These are phyloP conservation scores for Sporothrix euskadiensis DNA, from an alignment of 2,329 filamentous ascomycete genomes.

Conservation along the genomic window DNA sequence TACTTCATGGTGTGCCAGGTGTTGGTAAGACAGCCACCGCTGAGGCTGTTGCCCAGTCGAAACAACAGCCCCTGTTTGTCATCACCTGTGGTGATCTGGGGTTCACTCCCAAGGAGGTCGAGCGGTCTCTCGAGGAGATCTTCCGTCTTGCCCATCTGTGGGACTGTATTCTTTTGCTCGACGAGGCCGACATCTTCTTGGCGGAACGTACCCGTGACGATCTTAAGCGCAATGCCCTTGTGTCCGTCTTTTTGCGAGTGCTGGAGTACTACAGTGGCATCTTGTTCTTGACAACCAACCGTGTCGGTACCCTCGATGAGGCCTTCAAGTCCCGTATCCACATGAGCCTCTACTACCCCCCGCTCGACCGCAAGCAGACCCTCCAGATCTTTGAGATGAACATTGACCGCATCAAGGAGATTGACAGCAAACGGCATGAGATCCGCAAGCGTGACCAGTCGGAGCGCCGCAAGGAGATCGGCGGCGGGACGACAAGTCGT, in stretches of 20 bases:
- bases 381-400: slow-evolving; percentile 32
- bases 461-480: neutral
- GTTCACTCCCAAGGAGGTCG: slow-evolving; percentile 41
- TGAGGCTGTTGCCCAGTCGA: slow-evolving; percentile 41
- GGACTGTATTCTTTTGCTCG: slow-evolving; percentile 35
- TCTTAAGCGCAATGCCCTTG: slow-evolving; percentile 40
- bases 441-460: neutral
- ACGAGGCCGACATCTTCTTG: slow-evolving; percentile 37
- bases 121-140: slow-evolving; percentile 36
- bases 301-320: slow-evolving; percentile 51
- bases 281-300: slow-evolving; percentile 54
- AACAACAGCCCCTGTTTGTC: slow-evolving; percentile 48
- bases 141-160: slow-evolving; percentile 34
- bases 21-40: slow-evolving; percentile 54
- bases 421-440: slow-evolving; percentile 27
- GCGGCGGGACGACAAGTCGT: neutral
- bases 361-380: slow-evolving; percentile 29
- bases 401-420: slow-evolving; percentile 27
- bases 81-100: slow-evolving; percentile 54
- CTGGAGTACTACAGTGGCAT: slow-evolving; percentile 52
- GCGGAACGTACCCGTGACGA: slow-evolving; percentile 33
- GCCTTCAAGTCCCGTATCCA: slow-evolving; percentile 54
- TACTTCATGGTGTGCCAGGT: slow-evolving; percentile 51
- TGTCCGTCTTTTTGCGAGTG: slow-evolving; percentile 49
- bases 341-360: slow-evolving; percentile 45